phyloP scores from a whole-genome alignment of 2,329 filamentous ascomycete genomes.

The Cytospora chrysosperma region DNA sequence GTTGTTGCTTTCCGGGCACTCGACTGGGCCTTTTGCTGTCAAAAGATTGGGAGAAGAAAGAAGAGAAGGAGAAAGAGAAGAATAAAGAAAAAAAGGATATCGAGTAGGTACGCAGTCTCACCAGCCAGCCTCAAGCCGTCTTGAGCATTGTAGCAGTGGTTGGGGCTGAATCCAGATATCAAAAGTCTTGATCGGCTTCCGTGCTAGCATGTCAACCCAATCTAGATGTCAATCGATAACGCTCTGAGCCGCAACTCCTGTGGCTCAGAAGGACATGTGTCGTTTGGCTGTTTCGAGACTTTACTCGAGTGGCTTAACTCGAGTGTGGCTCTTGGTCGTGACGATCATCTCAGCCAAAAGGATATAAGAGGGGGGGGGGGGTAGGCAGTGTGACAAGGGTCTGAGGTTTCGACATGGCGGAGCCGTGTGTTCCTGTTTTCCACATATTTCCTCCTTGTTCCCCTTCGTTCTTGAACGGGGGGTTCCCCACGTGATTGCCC shows the following conservation, averaged over 20 bases:
- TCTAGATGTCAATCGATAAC: background rate
- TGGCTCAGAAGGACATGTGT: background rate
- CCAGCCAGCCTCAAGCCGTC: background rate
- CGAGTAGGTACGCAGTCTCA: background rate
- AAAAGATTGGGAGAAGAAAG: background rate
- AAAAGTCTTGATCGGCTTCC: background rate
- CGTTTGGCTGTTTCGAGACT: background rate
- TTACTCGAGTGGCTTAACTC: background rate
- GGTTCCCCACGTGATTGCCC: background rate
- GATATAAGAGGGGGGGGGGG: background rate
- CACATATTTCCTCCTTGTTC: background rate
- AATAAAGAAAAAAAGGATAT: background rate
- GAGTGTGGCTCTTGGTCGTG: no score
- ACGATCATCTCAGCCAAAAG: background rate
- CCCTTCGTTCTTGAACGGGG: background rate
- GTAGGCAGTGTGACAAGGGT: background rate
- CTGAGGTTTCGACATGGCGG: background rate
- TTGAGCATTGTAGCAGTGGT: background rate
- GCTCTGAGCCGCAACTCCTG: background rate
- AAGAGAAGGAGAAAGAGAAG: no score
- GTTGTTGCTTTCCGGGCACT: background rate
- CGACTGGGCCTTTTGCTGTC: background rate
- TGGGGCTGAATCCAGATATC: no score
- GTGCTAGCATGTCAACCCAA: background rate
- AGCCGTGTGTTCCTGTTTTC: background rate